Conservation (phyloP, 202 grass and related monocot genomes). For the Setaria viridis region DNA sequence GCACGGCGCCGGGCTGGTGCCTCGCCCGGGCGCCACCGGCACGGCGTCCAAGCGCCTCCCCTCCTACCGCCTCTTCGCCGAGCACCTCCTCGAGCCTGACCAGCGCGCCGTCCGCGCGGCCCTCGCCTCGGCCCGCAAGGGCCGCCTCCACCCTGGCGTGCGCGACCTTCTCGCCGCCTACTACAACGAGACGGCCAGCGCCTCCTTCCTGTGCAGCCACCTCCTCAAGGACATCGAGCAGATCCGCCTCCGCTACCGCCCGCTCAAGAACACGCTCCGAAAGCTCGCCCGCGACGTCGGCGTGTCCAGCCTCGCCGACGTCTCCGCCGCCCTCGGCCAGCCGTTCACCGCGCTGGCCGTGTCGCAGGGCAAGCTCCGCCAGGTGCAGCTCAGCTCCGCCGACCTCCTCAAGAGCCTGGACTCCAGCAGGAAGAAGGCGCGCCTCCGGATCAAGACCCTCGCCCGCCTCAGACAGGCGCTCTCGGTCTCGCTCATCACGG, state of each 20-base stretch:
- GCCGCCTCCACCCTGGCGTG: conserved; percentile 36
- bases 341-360: conserved; percentile 59
- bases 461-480: conserved; percentile 59
- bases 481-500: conserved; percentile 54
- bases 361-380: conserved; percentile 63
- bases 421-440: conserved; percentile 64
- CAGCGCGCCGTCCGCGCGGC: conserved; percentile 60
- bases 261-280: conserved; percentile 76
- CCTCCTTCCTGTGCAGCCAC: conserved; percentile 77
- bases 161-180: conserved; percentile 67
- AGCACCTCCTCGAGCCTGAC: conserved; percentile 91
- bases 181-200: conserved; percentile 75
- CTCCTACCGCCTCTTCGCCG: conserved; percentile 72
- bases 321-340: conserved; percentile 56
- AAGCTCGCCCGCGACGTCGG: conserved; percentile 55
- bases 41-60: conserved; percentile 53
- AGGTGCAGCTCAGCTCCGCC: conserved; percentile 59
- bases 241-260: conserved; percentile 69
- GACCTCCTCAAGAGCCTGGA: conserved; percentile 70
- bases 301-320: conserved; percentile 44
- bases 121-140: conserved; percentile 44
- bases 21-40: conserved; percentile 25
- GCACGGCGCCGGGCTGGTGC: conserved; percentile 72
- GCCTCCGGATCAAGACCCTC: conserved; percentile 60
- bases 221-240: conserved; percentile 82